Conservation (phyloP, 2,329 filamentous ascomycete species). For the Colletotrichum scovillei region DNA sequence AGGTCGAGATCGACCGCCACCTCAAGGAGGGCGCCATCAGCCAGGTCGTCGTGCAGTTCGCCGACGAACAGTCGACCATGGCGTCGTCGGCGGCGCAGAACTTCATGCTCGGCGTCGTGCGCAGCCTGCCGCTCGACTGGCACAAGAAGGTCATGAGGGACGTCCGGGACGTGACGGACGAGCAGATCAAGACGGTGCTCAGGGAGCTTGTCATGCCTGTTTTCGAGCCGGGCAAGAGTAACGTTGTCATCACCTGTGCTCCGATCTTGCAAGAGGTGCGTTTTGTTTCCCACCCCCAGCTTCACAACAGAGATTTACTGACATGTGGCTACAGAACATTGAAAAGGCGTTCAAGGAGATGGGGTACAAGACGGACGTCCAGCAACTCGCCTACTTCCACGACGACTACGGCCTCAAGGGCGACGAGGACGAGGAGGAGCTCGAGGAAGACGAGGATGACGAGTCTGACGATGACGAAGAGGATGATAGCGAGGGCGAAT, state of each 20-base stretch:
- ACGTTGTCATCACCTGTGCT: constrained; percentile 89
- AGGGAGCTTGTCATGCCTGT: constrained; percentile 80
- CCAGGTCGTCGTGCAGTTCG: constrained; percentile 86
- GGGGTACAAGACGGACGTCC: constrained; percentile 83
- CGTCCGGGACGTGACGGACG: constrained; percentile 79
- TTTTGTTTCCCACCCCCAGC: too few species aligned
- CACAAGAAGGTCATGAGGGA: constrained; percentile 80
- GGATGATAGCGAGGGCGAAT: constrained; percentile 59
- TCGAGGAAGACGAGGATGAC: constrained; percentile 66
- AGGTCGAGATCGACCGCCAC: constrained; percentile 78
- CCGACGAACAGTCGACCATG: constrained; percentile 90
- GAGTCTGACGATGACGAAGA: constrained; percentile 64
- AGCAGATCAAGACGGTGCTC: constrained; percentile 82
- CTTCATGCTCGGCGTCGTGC: constrained; percentile 84
- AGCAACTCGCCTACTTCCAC: constrained; percentile 82
- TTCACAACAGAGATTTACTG: neutral
- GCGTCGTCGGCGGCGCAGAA: constrained; percentile 83
- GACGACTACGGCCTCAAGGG: constrained; percentile 88
- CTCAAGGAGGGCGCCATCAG: constrained; percentile 92
- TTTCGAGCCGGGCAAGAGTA: constrained; percentile 83
- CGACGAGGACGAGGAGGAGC: constrained; percentile 68
- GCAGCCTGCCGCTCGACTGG: constrained; percentile 81
- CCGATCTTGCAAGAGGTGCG: constrained; percentile 78
- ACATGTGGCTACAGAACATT: constrained; percentile 67
- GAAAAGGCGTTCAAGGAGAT: constrained; percentile 78